A percentile compares a stretch with the other conserved stretches of the same genome.
Conservation (phyloP, 495 filamentous ascomycete genomes). For the Hyaloscypha hepaticicola region DNA sequence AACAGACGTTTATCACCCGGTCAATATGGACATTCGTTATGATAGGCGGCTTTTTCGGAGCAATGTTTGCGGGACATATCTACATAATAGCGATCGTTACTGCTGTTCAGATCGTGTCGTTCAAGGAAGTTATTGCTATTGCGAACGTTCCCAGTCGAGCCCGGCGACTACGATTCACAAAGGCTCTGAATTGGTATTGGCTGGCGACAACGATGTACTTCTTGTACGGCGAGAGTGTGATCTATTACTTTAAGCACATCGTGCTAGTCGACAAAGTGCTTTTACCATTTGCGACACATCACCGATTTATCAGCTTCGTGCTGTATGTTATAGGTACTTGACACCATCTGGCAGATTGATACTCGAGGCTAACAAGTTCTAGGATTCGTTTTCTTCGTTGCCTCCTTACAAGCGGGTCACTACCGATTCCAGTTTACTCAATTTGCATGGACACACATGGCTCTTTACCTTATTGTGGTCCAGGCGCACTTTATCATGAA, state of each 20-base stretch:
- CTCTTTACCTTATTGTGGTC: constrained; percentile 93
- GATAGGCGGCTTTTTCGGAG: constrained; percentile 88
- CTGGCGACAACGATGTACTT: constrained; percentile 99
- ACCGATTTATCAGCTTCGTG: constrained; percentile 97
- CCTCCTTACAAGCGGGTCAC: constrained; percentile 90
- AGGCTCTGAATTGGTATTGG: constrained; percentile 98
- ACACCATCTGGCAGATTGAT: constrained; percentile 2
- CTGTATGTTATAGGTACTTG: constrained; percentile 90
- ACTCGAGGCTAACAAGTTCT: constrained; percentile 26
- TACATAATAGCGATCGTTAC: constrained; percentile 94
- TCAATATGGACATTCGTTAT: constrained; percentile 98
- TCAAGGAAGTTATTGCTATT: constrained; percentile 99
- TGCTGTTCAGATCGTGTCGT: constrained; percentile 91
- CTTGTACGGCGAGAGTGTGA: constrained; percentile 95
- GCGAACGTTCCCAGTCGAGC: constrained; percentile 90
- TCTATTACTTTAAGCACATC: constrained; percentile 99
- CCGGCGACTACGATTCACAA: constrained; percentile 88
- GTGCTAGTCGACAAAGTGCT: constrained; percentile 92
- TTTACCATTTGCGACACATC: constrained; percentile 91
- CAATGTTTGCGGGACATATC: constrained; percentile 92
- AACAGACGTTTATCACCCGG: constrained; percentile 94
- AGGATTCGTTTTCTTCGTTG: constrained; percentile 99
- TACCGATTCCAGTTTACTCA: constrained; percentile 99
- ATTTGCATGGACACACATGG: constrained; percentile 99
- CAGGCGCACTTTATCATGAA: constrained; percentile 99